phyloP scores from a whole-genome alignment of 2,329 filamentous ascomycete species.

The Beauveria medogensis region DNA sequence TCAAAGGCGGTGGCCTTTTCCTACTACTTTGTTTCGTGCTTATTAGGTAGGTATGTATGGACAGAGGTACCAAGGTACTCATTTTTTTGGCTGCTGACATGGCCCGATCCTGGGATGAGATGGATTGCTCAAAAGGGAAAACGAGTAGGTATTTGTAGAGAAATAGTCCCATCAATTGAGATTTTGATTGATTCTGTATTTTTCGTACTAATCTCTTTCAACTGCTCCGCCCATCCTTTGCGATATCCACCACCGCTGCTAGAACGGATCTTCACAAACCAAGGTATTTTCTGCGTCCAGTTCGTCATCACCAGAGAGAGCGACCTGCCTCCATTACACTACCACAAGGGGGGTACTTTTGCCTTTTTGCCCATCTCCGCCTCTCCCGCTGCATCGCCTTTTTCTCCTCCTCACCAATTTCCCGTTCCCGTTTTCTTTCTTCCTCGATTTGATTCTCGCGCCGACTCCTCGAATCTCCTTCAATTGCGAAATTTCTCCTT shows the following conservation, averaged over 20 bases:
- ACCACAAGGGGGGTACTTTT: slow-evolving; percentile 3
- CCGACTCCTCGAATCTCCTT: not conserved
- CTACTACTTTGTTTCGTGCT: no score
- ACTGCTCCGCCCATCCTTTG: no score
- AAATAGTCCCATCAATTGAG: not conserved
- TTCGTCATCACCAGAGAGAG: slow-evolving; percentile 1
- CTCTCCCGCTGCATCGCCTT: not conserved
- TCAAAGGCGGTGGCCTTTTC: no score
- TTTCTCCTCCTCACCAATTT: not conserved
- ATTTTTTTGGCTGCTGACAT: not conserved
- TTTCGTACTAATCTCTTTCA: no score
- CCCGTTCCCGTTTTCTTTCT: not conserved
- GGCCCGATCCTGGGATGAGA: not conserved
- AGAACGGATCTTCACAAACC: not conserved
- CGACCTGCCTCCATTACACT: not conserved
- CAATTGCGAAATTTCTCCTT: not conserved
- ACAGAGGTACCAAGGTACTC: not conserved
- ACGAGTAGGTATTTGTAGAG: not conserved
- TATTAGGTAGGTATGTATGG: not conserved
- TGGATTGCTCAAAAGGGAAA: not conserved
- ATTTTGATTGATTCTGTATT: no score
- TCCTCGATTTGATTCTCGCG: not conserved
- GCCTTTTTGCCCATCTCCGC: slow-evolving; percentile 3
- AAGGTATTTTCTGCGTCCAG: not conserved
- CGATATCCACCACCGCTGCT: not conserved